Evolutionary conservation across 163 green algal genomes (phyloP).

Genomic region (Chloromonas sp.): DNA sequence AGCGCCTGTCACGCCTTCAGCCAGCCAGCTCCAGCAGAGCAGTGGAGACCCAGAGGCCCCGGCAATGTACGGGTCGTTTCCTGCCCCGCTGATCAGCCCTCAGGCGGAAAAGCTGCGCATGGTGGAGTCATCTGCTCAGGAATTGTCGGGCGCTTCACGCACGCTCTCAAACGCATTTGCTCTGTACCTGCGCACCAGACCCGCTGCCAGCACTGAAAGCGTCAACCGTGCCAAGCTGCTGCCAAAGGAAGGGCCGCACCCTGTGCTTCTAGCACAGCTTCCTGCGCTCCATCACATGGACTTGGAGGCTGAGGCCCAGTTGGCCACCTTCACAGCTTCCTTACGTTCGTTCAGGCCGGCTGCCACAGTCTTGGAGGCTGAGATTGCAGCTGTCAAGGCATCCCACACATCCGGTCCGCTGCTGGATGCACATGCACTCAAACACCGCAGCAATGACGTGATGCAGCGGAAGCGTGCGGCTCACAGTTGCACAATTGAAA

Average conservation of each 20-base stretch:
- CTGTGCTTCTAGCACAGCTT: slow-evolving; percentile 59
- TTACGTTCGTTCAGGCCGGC: slow-evolving; percentile 71
- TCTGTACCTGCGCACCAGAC: slow-evolving; percentile 83
- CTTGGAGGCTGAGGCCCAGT: slow-evolving; percentile 37
- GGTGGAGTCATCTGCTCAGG: slow-evolving; percentile 31
- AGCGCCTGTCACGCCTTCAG: slow-evolving; percentile 27
- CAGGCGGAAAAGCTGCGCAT: slow-evolving; percentile 59
- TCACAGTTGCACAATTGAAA: slow-evolving; percentile 58
- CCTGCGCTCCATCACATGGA: slow-evolving; percentile 33
- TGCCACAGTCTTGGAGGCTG: slow-evolving; percentile 80
- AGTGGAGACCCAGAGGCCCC: slow-evolving; percentile 12
- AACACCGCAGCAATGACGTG: slow-evolving; percentile 23
- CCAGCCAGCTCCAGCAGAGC: slow-evolving; percentile 26
- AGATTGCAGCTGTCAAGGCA: slow-evolving; percentile 61
- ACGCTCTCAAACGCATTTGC: slow-evolving; percentile 66
- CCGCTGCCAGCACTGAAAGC: slow-evolving; percentile 60
- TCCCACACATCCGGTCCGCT: slow-evolving; percentile 27
- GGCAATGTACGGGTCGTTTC: slow-evolving; percentile 70
- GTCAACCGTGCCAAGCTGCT: slow-evolving; percentile 64
- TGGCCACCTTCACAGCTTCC: slow-evolving; percentile 57
- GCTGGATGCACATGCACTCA: slow-evolving; percentile 12
- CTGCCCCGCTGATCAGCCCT: slow-evolving; percentile 15
- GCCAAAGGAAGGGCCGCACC: slow-evolving; percentile 57
- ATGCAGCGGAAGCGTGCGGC: slow-evolving; percentile 59
- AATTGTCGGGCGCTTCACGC: slow-evolving; percentile 47